Conservation (phyloP, 768 basidiomycete species). For the Russula sp. region DNA sequence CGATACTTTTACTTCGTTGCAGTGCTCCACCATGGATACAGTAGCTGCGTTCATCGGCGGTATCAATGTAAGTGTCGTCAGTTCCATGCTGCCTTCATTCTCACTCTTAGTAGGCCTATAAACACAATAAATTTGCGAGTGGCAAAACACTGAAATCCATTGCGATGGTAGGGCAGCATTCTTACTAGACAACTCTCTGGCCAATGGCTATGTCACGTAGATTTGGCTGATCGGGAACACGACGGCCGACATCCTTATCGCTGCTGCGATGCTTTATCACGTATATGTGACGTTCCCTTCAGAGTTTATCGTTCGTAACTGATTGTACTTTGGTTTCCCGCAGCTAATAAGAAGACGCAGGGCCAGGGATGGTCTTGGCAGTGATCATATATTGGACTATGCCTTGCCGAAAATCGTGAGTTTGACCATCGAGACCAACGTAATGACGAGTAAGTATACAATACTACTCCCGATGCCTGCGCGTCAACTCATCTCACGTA, state of each 20-base stretch:
- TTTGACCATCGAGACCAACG: slow-evolving; percentile 27
- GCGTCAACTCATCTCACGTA: background rate
- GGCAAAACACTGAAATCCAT: background rate
- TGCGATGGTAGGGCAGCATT: background rate
- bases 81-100: background rate
- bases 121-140: background rate
- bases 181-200: too few relatives aligned
- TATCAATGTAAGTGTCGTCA: background rate
- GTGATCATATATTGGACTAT: slow-evolving; percentile 12
- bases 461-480: background rate
- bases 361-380: background rate
- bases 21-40: background rate
- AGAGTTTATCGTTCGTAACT: background rate
- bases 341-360: background rate
- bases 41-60: background rate
- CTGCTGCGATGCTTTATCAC: slow-evolving; percentile 6
- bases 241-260: slow-evolving; percentile 1
- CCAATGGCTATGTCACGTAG: background rate
- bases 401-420: slow-evolving; percentile 23
- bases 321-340: background rate
- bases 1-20: background rate
- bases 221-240: slow-evolving; percentile 5
- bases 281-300: background rate
- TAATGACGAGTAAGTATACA: slow-evolving; percentile 16
- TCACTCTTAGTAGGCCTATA: background rate